A percentile compares a stretch with the other conserved stretches of the same genome.
Evolutionary conservation across 2,329 filamentous ascomycete genomes (phyloP).

Genomic region (Xylaria sp.): DNA sequence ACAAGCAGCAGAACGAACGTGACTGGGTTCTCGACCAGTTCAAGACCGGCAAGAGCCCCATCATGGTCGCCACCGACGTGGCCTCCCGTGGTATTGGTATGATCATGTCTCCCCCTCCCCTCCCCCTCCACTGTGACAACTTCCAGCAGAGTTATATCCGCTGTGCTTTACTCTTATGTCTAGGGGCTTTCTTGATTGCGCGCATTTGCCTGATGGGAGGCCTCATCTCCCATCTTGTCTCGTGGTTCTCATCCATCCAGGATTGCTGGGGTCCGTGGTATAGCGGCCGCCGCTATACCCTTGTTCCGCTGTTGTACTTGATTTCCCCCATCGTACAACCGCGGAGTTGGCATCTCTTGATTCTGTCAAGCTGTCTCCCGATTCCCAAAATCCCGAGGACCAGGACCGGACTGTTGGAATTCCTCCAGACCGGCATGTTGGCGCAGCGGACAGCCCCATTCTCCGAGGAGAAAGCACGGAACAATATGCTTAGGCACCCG

Average conservation of each 20-base stretch:
- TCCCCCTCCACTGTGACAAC: constrained; percentile 51
- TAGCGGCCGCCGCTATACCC: constrained; percentile 70
- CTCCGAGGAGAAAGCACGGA: constrained; percentile 58
- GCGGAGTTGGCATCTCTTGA: constrained; percentile 81
- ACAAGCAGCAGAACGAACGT: constrained; percentile 99
- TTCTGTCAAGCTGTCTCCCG: constrained; percentile 69
- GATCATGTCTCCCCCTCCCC: constrained; percentile 65
- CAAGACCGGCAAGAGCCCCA: constrained; percentile 98
- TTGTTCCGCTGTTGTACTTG: constrained; percentile 75
- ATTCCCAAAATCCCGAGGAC: constrained; percentile 60
- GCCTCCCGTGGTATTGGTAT: constrained; percentile 99
- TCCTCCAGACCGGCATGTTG: constrained; percentile 57
- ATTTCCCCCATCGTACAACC: constrained; percentile 68
- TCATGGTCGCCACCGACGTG: constrained; percentile 99
- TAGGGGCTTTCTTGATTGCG: constrained; percentile 85
- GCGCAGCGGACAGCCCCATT: constrained; percentile 64
- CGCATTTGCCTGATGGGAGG: constrained; percentile 71
- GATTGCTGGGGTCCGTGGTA: constrained; percentile 84
- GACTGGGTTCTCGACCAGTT: constrained; percentile 99
- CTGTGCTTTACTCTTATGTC: constrained; percentile 91
- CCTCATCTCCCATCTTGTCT: constrained; percentile 73
- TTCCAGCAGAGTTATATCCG: constrained; percentile 60
- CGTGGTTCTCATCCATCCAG: constrained; percentile 75
- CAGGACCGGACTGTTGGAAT: constrained; percentile 53
- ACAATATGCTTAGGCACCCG: constrained; percentile 52